phyloP scores from a whole-genome alignment of 2,329 filamentous ascomycete species.

The Aspergillus intermedius region DNA sequence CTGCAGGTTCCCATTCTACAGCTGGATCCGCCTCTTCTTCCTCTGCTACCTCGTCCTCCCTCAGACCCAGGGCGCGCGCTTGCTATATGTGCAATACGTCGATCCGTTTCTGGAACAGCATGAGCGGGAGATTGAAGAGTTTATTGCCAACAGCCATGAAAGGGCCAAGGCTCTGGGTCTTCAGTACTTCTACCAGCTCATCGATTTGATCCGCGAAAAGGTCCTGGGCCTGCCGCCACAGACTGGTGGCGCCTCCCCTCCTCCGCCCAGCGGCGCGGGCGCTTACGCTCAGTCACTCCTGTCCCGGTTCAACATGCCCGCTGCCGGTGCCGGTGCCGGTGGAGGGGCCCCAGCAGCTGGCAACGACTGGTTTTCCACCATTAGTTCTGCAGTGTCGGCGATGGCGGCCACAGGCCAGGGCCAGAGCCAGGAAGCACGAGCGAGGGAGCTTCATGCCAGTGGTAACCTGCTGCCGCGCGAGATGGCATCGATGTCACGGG shows the following conservation, averaged over 20 bases:
- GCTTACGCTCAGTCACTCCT: constrained; percentile 76
- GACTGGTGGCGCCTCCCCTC: constrained; percentile 39
- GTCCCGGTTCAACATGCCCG: constrained; percentile 76
- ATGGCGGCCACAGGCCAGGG: constrained; percentile 41
- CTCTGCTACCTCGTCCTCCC: constrained; percentile 95
- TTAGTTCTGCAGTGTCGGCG: constrained; percentile 66
- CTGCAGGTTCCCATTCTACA: constrained; percentile 79
- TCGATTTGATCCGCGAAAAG: constrained; percentile 67
- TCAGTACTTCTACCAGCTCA: constrained; percentile 63
- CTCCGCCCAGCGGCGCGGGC: constrained; percentile 32
- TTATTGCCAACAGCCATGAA: constrained; percentile 77
- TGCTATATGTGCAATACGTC: constrained; percentile 77
- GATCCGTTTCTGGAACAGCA: constrained; percentile 85
- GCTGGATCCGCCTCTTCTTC: constrained; percentile 79
- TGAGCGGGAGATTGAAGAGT: constrained; percentile 80
- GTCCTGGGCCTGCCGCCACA: constrained; percentile 69
- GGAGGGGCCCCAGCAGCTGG: constrained; percentile 43
- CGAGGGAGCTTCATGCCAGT: constrained; percentile 50
- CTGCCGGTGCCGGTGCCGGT: constrained; percentile 42
- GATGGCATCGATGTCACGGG: constrained; percentile 52
- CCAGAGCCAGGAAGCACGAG: constrained; percentile 31
- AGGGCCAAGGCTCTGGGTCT: constrained; percentile 70
- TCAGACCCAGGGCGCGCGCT: constrained; percentile 85
- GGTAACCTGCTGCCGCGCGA: constrained; percentile 64
- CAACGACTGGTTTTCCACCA: constrained; percentile 68